These are phyloP conservation scores for Alternaria arborescens DNA, from an alignment of 2,329 filamentous ascomycete genomes.

Conservation along the genomic window DNA sequence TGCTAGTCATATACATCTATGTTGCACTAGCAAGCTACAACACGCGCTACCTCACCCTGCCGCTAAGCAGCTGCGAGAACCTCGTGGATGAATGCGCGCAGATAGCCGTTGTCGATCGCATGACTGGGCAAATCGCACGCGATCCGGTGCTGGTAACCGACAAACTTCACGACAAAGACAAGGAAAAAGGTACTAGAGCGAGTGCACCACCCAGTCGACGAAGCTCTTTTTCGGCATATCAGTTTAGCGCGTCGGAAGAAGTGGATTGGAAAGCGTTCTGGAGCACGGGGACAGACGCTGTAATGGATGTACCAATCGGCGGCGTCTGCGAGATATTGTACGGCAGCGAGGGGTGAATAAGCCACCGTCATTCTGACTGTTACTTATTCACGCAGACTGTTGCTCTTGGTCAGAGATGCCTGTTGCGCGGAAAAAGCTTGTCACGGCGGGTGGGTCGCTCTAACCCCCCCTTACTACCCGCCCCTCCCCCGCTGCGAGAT, in stretches of 20 bases:
- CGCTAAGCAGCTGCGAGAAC: slow-evolving; percentile 81
- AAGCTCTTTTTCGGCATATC: slow-evolving; percentile 43
- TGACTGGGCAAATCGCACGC: slow-evolving; percentile 67
- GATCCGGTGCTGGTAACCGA: slow-evolving; percentile 34
- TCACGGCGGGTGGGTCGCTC: slow-evolving; percentile 17
- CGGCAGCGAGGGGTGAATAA: slow-evolving; percentile 61
- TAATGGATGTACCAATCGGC: slow-evolving; percentile 94
- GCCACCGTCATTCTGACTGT: slow-evolving; percentile 26
- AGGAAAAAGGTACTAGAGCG: slow-evolving; percentile 52
- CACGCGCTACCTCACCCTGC: slow-evolving; percentile 84
- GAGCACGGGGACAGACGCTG: slow-evolving; percentile 93
- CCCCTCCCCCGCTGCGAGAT: slow-evolving; percentile 31
- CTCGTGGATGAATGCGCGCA: slow-evolving; percentile 90
- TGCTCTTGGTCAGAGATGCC: background rate
- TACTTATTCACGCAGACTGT: slow-evolving; percentile 13
- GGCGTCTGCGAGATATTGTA: slow-evolving; percentile 96
- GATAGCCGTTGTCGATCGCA: slow-evolving; percentile 77
- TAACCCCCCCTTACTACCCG: slow-evolving; percentile 31
- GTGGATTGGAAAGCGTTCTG: slow-evolving; percentile 83
- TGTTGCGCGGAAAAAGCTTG: slow-evolving; percentile 26
- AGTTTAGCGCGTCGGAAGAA: slow-evolving; percentile 52
- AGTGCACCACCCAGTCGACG: slow-evolving; percentile 49
- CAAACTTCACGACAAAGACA: slow-evolving; percentile 35
- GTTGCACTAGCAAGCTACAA: slow-evolving; percentile 92
- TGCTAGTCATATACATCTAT: slow-evolving; percentile 90